Conservation (phyloP, 495 filamentous ascomycete species). For the Penicillium pulvis region DNA sequence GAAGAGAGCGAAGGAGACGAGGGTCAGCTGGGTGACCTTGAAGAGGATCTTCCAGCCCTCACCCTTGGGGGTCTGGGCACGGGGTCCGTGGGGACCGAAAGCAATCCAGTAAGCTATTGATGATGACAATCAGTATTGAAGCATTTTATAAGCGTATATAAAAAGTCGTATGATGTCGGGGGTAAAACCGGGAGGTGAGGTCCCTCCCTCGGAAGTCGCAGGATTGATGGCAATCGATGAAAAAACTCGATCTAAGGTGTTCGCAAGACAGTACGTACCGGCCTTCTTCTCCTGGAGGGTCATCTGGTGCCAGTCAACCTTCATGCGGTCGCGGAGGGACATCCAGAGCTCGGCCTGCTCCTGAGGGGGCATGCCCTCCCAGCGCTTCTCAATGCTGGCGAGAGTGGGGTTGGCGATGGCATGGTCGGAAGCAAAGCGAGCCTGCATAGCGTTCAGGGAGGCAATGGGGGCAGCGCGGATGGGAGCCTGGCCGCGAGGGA, state of each 20-base stretch:
- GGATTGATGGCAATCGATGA: conserved; percentile 13
- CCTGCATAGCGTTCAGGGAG: conserved; percentile 54
- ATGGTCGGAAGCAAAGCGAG: conserved; percentile 70
- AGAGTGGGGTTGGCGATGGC: conserved; percentile 97
- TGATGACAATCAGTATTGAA: conserved; percentile 24
- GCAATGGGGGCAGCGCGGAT: conserved; percentile 44
- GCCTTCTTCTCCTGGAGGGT: conserved; percentile 98
- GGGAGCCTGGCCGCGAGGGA: conserved; percentile 49
- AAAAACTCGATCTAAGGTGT: conserved; percentile 1
- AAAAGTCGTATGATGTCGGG: conserved; percentile 3
- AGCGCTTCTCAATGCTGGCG: conserved; percentile 98
- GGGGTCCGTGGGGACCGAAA: conserved; percentile 93
- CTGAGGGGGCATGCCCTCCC: conserved; percentile 94
- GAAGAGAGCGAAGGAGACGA: conserved; percentile 65
- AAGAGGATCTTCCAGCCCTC: conserved; percentile 73
- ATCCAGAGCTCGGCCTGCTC: conserved; percentile 99
- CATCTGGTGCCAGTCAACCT: conserved; percentile 92
- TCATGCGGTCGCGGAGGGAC: conserved; percentile 96
- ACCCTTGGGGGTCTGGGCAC: conserved; percentile 75
- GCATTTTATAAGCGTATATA: conserved; percentile 16
- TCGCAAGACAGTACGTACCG: conserved; percentile 64
- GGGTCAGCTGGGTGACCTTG: conserved; percentile 66
- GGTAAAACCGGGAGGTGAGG: background rate
- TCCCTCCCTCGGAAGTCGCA: conserved; percentile 24
- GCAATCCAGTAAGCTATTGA: conserved; percentile 94